Percentiles rank a stretch among this genome's conserved stretches.
Evolutionary conservation across 2,329 filamentous ascomycete genomes (phyloP).

Genomic region (Pyrenophora tritici-repentis): DNA sequence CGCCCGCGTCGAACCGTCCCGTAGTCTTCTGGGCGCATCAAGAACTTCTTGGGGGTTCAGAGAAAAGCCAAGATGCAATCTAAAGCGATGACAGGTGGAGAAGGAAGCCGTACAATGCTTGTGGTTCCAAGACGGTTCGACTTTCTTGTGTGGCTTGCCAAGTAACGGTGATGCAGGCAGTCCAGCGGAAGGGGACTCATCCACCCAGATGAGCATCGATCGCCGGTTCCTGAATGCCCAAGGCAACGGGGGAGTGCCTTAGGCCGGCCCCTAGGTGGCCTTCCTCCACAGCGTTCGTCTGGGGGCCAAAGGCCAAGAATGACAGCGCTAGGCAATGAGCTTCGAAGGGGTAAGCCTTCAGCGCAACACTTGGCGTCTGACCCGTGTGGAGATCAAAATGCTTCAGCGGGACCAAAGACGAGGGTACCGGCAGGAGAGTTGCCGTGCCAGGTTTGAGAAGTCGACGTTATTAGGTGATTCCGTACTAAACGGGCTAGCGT

Average conservation of each 20-base stretch:
- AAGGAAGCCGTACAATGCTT: constrained; percentile 14
- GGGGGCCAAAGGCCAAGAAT: constrained; percentile 18
- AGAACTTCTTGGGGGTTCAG: not conserved
- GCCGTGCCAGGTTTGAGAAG: constrained; percentile 26
- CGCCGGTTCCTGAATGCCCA: constrained; percentile 19
- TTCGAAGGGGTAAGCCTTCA: constrained; percentile 38
- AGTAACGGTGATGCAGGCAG: constrained; percentile 9
- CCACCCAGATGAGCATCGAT: constrained; percentile 19
- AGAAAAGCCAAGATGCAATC: constrained; percentile 10
- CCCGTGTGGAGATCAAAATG: constrained; percentile 28
- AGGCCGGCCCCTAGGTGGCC: constrained; percentile 19
- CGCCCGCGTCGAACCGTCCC: too few species aligned
- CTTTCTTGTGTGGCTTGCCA: constrained; percentile 17
- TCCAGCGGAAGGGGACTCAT: constrained; percentile 8
- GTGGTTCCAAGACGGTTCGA: constrained; percentile 17
- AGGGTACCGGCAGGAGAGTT: constrained; percentile 15
- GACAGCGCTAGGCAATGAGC: constrained; percentile 30
- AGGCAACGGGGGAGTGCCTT: constrained; percentile 18
- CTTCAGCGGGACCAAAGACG: constrained; percentile 20
- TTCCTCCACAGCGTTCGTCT: constrained; percentile 33
- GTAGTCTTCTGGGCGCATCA: not conserved
- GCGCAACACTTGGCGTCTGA: constrained; percentile 37
- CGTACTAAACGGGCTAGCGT: constrained; percentile 19
- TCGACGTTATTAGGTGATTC: constrained; percentile 22
- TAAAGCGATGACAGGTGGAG: constrained; percentile 16